phyloP scores from a whole-genome alignment of 2,329 filamentous ascomycete genomes.

The Teratosphaeriaceae sp. region DNA sequence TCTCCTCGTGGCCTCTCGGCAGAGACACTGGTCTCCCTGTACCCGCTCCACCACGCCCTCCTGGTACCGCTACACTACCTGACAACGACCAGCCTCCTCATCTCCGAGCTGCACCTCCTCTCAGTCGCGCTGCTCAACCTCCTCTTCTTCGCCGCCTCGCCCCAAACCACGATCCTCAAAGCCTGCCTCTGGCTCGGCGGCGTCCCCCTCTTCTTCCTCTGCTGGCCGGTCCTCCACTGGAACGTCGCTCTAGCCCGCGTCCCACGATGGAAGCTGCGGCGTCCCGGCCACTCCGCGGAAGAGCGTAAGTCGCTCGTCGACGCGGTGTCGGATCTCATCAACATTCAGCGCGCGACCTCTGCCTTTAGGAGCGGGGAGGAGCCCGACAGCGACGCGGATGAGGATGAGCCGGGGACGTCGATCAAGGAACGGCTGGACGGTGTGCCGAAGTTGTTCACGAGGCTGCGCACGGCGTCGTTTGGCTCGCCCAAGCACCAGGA shows the following conservation, averaged over 20 bases:
- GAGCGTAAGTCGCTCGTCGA: constrained; percentile 39
- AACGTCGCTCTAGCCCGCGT: constrained; percentile 80
- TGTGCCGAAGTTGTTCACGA: constrained; percentile 15
- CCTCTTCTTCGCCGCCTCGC: constrained; percentile 65
- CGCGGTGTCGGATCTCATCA: constrained; percentile 31
- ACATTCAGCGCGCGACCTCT: constrained; percentile 24
- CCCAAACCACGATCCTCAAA: constrained; percentile 39
- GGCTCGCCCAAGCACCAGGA: constrained; percentile 9
- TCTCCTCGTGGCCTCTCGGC: constrained; percentile 31
- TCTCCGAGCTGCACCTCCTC: constrained; percentile 80
- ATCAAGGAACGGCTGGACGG: constrained; percentile 17
- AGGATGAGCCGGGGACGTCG: constrained; percentile 29
- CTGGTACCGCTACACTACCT: constrained; percentile 68
- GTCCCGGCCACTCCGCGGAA: constrained; percentile 41
- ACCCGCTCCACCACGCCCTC: constrained; percentile 75
- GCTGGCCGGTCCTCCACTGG: constrained; percentile 70
- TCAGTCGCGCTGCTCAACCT: constrained; percentile 78
- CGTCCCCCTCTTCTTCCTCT: constrained; percentile 64
- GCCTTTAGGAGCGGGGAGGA: constrained; percentile 19
- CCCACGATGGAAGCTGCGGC: constrained; percentile 82
- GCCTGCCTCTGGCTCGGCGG: constrained; percentile 54
- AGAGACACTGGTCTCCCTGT: constrained; percentile 61
- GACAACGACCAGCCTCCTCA: constrained; percentile 80
- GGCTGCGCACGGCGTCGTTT: constrained; percentile 12
- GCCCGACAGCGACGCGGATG: constrained; percentile 42